Base-by-base conservation (phyloP, 2,329 filamentous ascomycete genomes). In the Sporothrix mexicana region DNA sequence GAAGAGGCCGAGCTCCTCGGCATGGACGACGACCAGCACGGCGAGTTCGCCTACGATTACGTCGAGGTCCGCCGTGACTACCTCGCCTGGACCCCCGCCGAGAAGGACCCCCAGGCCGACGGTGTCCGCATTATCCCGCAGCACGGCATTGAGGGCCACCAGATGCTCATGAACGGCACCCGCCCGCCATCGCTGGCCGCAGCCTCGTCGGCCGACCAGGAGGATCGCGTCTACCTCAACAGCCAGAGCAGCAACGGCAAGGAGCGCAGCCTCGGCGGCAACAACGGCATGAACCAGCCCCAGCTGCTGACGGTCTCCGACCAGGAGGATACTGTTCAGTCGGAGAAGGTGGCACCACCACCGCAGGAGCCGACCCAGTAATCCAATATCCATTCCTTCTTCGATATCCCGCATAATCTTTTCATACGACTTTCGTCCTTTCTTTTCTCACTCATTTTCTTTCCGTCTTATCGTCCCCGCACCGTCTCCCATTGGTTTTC, bases 41-140 rank as follows among this genome's bases (percentile, higher is more conserved):
- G 93, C 82, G 93, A 96, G 83, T 96, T 95, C 80, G 93, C 93
- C 13, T 95, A 95, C 85, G 93, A 96, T 81, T 96, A 95, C 81
- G 93, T 96, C 76, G 93, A 96, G 86, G 92, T 95, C 73, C 91
- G 93, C 79, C 90, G 93, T 78, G 93, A 96, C 83, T 96, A 95
- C 85, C 88, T 96, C 53, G 93, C 93, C 73, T 96, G 93, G 93
- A 95, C 92, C 43, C 93, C 93, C 0, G 90, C 91, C 47, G 91
- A 91, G 79, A 86, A 84, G 74, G 89, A 92, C 77, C 91, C 89
- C 36, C 85, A 86, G 68, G 81, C 85, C 73, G 84, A 87, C 75
- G 88, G 90, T 74, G 85, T 88, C 78, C 83, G 86, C 45, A 81
- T 87, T 72, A 83, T 91, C 70, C 91, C 92, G 17, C 89, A 92